Percentiles rank a stretch among this genome's conserved stretches.
phyloP scores from a whole-genome alignment of 139 green algal genomes.

The Chlorella sp. region DNA sequence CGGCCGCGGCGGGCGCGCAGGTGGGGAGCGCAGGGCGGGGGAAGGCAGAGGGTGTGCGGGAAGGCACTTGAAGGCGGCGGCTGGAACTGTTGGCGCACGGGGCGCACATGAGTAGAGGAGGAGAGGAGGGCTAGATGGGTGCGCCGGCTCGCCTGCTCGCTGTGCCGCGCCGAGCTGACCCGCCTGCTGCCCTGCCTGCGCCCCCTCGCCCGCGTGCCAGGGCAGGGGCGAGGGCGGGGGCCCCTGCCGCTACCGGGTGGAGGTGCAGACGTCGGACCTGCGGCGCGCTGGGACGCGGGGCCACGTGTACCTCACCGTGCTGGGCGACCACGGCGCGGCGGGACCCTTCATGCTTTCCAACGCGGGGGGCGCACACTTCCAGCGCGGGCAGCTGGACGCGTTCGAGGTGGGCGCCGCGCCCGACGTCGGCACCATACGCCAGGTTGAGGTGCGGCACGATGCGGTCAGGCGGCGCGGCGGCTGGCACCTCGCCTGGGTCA shows the following conservation, averaged over 20 bases:
- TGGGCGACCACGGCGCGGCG: constrained; percentile 16
- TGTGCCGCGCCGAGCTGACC: neutral
- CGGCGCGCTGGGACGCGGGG: constrained; percentile 1
- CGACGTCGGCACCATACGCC: constrained; percentile 53
- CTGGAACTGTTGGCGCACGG: neutral
- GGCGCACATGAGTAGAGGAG: no score
- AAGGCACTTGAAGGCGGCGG: neutral
- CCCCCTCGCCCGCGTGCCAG: no score
- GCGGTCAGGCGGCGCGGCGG: neutral
- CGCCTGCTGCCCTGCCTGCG: neutral
- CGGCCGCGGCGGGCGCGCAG: neutral
- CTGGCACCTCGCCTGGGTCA: constrained; percentile 33
- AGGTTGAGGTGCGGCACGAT: constrained; percentile 31
- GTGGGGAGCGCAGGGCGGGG: neutral
- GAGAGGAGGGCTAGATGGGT: no score
- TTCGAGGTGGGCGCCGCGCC: constrained; percentile 45
- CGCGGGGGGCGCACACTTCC: constrained; percentile 44
- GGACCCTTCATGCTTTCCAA: constrained; percentile 40
- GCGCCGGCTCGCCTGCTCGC: neutral
- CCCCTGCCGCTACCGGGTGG: constrained; percentile 8
- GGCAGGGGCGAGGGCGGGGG: no score
- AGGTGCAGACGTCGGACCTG: constrained; percentile 27
- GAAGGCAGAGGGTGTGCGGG: neutral
- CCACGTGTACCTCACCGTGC: constrained; percentile 18
- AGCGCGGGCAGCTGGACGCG: constrained; percentile 57